A percentile compares a stretch with the other conserved stretches of the same genome.
These are phyloP conservation scores for Jatropha curcas DNA, from an alignment of 345 rosid genomes.

Conservation along the genomic window DNA sequence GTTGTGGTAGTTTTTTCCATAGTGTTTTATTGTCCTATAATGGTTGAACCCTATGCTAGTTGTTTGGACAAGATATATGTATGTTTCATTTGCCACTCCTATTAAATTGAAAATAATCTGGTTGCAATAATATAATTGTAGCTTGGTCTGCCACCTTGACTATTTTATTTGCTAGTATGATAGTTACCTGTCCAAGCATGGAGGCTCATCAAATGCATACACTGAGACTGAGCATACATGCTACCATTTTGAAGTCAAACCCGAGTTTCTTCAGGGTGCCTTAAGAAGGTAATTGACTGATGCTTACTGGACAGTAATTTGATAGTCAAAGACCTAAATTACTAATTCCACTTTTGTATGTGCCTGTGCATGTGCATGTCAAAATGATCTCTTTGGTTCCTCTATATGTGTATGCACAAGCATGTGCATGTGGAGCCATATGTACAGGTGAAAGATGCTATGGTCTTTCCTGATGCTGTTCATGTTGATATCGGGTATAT, in stretches of 20 bases:
- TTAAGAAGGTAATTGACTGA: constrained; percentile 63
- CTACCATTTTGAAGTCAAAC: constrained; percentile 95
- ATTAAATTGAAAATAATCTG: neutral
- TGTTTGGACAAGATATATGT: constrained; percentile 2
- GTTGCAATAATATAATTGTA: neutral
- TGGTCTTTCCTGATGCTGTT: neutral
- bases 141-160: constrained; percentile 38
- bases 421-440: no score
- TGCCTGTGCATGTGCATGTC: neutral
- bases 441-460: neutral
- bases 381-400: neutral
- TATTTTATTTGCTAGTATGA: constrained; percentile 78
- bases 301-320: constrained; percentile 9
- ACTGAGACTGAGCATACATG: constrained; percentile 94
- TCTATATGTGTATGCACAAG: neutral
- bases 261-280: constrained; percentile 82
- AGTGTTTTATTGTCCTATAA: neutral
- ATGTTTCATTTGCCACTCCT: neutral
- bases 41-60: neutral
- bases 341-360: neutral
- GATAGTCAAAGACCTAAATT: neutral
- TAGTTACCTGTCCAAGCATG: constrained; percentile 97
- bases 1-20: neutral
- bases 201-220: constrained; percentile 97
- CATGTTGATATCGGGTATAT: neutral